Evolutionary conservation across 2,329 filamentous ascomycete species (phyloP).

Genomic region (Esteya vermicola): DNA sequence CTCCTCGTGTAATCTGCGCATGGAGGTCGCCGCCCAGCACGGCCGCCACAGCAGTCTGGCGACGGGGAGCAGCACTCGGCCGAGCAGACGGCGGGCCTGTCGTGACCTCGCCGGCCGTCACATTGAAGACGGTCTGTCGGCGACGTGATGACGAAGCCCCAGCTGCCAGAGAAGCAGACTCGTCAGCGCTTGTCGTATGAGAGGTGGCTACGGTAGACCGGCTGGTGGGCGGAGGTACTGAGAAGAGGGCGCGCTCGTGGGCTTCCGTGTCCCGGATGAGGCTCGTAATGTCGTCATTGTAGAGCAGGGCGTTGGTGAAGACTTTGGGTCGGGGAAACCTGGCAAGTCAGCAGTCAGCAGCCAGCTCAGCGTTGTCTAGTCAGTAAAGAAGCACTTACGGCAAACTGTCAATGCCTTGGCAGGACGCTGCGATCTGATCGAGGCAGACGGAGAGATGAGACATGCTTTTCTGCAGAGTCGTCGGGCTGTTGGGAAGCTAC

Average conservation of each 20-base stretch:
- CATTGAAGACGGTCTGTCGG: conserved; percentile 52
- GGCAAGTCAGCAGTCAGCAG: neutral
- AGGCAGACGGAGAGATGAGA: conserved; percentile 56
- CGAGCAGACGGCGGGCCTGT: conserved; percentile 34
- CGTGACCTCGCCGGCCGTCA: conserved; percentile 47
- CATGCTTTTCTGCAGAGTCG: too few species aligned
- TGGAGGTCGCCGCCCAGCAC: conserved; percentile 82
- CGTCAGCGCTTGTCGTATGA: too few species aligned
- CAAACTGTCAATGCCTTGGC: conserved; percentile 59
- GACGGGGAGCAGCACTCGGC: conserved; percentile 35
- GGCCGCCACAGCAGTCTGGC: conserved; percentile 75
- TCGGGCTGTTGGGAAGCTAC: too few species aligned
- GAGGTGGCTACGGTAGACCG: conserved; percentile 24
- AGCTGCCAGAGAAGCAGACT: neutral
- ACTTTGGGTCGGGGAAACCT: conserved; percentile 87
- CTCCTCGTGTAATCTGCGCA: conserved; percentile 52
- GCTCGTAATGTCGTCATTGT: conserved; percentile 80
- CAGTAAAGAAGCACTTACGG: conserved; percentile 35
- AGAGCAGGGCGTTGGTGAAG: conserved; percentile 86
- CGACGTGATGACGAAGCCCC: conserved; percentile 19
- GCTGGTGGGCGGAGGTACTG: conserved; percentile 54
- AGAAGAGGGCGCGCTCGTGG: conserved; percentile 91
- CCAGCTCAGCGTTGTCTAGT: too few species aligned
- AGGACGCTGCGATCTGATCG: conserved; percentile 65
- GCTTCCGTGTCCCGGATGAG: conserved; percentile 90